Base-by-base conservation (phyloP, 2,329 filamentous ascomycete species). In the Penicillium sp. region DNA sequence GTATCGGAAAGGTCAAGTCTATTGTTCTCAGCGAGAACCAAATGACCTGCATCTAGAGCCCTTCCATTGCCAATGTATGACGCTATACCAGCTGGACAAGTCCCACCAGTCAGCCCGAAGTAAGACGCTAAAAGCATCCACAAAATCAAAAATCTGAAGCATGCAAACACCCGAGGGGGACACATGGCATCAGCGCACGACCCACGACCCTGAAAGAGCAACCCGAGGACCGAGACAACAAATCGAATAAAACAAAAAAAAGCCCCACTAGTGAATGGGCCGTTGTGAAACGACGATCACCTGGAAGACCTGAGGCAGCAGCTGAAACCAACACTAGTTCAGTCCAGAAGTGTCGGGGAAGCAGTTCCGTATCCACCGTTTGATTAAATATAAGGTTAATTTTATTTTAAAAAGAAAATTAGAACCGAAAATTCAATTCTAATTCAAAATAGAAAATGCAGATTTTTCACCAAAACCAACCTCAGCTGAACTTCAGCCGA, bases 401-500 rank as follows among this genome's bases (percentile, higher is more conserved):
- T 23, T 19, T 19, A 35, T 35, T 35, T 14, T 23, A 44, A 31
- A 31, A 49, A 13, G 11, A 23, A 27, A 21, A 26, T 26, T 26
- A 26, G 25, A 19, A 19, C 19, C 7, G 19, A 44, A 44, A n/a
- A 14, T 27, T 9, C 23, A 26, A 23, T 6, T 42, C 10, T 27
- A 13, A 45, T 26, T 13, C 23, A 53, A 39, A 45, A 25, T 27
- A 50, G 21, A 27, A 25, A 46, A 37, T 44, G 27, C n/a, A 45
- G 43, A 35, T 44, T 44, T 45, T 27, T 45, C 16, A 37, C 27
- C 9, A 27, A 35, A 45, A 58, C 54, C 59, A 62, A 53, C 54
- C 50, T 53, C 58, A 66, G 63, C 62, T 65, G 65, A 66, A 62
- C 50, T 50, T 42, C 23, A 62, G 56, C 57, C 62, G 54, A 57